These are phyloP conservation scores for Inonotus obliquus DNA, from an alignment of 1,284 basidiomycete species.

Conservation along the genomic window DNA sequence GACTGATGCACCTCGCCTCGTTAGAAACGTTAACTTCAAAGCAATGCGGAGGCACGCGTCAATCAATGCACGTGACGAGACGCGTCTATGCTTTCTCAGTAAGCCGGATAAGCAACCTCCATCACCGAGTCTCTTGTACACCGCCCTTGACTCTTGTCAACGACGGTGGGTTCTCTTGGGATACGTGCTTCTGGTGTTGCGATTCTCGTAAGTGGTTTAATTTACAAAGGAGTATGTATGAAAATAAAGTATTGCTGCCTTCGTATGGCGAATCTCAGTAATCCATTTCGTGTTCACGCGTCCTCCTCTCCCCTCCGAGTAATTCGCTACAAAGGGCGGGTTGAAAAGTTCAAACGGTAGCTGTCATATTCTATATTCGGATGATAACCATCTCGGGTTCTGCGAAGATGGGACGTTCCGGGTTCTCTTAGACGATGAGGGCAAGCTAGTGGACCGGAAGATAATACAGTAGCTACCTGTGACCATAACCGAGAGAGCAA, in stretches of 20 bases:
- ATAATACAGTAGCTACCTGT: constrained; percentile 49
- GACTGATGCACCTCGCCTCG: too few species aligned
- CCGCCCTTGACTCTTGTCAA: too few species aligned
- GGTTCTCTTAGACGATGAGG: constrained; percentile 40
- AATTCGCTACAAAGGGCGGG: constrained; percentile 4
- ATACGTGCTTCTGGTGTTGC: constrained; percentile 5
- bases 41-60: background rate
- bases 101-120: too few species aligned
- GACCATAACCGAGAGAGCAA: constrained; percentile 49
- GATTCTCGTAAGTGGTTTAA: constrained; percentile 5
- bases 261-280: constrained; percentile 9
- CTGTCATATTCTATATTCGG: constrained; percentile 2
- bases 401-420: constrained; percentile 65
- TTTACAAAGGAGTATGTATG: background rate
- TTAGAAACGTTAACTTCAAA: too few species aligned
- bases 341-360: background rate
- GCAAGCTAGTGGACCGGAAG: constrained; percentile 34
- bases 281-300: constrained; percentile 7
- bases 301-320: constrained; percentile 8
- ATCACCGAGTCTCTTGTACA: too few species aligned
- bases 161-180: background rate
- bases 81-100: background rate
- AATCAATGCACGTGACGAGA: background rate
- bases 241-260: background rate
- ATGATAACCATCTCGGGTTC: constrained; percentile 34